Percentiles rank a stretch among this genome's conserved stretches.
phyloP scores from a whole-genome alignment of 1,139 yeast species.

The Saccharomyces hybrid region DNA sequence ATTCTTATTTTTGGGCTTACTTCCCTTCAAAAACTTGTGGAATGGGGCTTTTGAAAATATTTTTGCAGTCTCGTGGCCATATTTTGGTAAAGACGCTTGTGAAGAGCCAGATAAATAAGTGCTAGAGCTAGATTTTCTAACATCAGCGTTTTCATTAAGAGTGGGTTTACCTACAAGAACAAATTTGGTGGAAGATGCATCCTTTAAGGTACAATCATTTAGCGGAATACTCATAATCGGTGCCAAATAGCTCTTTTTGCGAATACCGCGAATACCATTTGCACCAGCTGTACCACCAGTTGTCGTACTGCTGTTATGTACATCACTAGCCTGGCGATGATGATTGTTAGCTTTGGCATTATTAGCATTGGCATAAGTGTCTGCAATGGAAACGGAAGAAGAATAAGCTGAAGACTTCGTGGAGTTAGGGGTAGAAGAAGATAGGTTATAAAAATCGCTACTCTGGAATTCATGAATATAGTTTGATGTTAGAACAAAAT shows the following conservation, averaged over 20 bases:
- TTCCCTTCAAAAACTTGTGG: not conserved
- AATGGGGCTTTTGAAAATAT: not conserved
- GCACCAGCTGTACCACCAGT: not conserved
- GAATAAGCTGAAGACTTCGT: slow-evolving; percentile 26
- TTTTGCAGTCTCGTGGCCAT: not conserved
- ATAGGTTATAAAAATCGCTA: slow-evolving; percentile 39
- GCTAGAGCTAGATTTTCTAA: not conserved
- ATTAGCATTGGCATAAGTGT: not conserved
- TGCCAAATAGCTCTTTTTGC: slow-evolving; percentile 10
- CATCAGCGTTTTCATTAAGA: slow-evolving; percentile 10
- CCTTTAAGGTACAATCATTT: slow-evolving; percentile 35
- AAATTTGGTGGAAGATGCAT: slow-evolving; percentile 32
- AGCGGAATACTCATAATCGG: slow-evolving; percentile 39
- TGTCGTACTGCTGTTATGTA: slow-evolving; percentile 6
- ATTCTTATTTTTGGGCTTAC: not conserved
- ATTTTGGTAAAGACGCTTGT: not conserved
- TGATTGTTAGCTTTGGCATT: slow-evolving; percentile 1
- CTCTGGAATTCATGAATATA: slow-evolving; percentile 66
- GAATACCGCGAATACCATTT: not conserved
- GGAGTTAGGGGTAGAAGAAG: not conserved
- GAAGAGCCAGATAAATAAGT: not conserved
- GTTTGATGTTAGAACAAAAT: slow-evolving; percentile 67
- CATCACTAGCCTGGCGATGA: not conserved
- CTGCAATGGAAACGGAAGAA: not conserved
- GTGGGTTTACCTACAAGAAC: slow-evolving; percentile 23